These are phyloP conservation scores for Tricholoma furcatifolium DNA, from an alignment of 768 basidiomycete species.

Conservation along the genomic window DNA sequence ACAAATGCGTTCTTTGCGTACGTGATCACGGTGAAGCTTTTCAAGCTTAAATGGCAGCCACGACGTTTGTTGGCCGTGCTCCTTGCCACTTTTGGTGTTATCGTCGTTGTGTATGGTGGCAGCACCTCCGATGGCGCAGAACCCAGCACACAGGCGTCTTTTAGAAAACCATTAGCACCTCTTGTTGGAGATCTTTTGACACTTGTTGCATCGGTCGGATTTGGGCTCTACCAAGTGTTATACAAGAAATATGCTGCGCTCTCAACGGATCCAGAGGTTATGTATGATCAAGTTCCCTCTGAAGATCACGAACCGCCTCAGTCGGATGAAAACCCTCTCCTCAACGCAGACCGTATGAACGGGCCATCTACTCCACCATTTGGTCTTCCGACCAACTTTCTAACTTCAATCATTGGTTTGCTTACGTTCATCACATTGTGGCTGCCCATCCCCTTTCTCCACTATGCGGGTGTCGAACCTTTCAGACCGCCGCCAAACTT, in stretches of 20 bases:
- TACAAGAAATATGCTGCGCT: conserved; percentile 81
- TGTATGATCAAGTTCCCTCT: conserved; percentile 45
- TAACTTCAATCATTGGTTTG: conserved; percentile 80
- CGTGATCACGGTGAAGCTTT: conserved; percentile 74
- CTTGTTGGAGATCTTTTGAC: conserved; percentile 75
- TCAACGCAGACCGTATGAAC: conserved; percentile 20
- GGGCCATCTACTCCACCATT: conserved; percentile 67
- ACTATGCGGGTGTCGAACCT: conserved; percentile 59
- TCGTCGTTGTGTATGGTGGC: conserved; percentile 83
- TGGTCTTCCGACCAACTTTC: conserved; percentile 79
- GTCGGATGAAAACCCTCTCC: conserved; percentile 5
- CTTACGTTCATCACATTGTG: conserved; percentile 73
- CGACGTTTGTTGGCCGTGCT: conserved; percentile 69
- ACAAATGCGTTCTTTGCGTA: conserved; percentile 92
- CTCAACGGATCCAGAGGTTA: conserved; percentile 58
- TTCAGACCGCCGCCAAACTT: conserved; percentile 63
- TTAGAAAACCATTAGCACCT: conserved; percentile 45
- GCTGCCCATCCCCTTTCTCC: conserved; percentile 76
- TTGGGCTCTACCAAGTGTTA: conserved; percentile 79
- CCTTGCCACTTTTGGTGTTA: conserved; percentile 78
- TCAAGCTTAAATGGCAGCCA: conserved; percentile 60
- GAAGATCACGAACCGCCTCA: conserved; percentile 18
- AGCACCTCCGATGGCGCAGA: conserved; percentile 27
- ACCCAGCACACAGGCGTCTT: conserved; percentile 11
- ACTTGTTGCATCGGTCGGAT: conserved; percentile 66